Conservation (phyloP, 345 rosid genomes). For the Linum usitatissimum region DNA sequence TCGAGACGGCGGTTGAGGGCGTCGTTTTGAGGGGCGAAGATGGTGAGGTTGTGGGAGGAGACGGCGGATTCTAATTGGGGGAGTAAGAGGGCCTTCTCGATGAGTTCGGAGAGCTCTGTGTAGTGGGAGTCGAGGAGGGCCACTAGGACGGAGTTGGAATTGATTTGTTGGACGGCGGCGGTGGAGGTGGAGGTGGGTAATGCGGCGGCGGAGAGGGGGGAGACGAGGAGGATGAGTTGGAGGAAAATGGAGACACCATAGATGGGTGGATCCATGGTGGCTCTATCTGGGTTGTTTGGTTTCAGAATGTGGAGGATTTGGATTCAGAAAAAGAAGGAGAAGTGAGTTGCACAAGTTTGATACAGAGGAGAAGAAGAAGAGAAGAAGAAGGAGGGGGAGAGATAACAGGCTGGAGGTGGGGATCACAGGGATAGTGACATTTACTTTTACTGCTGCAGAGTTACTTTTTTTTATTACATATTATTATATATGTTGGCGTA, state of each 20-base stretch:
- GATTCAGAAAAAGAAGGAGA: background rate
- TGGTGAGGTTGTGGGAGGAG: slow-evolving; percentile 68
- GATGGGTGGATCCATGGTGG: slow-evolving; percentile 7
- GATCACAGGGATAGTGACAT: background rate
- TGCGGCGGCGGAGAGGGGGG: background rate
- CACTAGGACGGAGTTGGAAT: slow-evolving; percentile 82
- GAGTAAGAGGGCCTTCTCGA: slow-evolving; percentile 80
- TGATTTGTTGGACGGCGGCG: slow-evolving; percentile 37
- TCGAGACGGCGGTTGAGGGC: slow-evolving; percentile 76
- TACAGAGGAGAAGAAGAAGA: background rate
- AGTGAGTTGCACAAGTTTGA: background rate
- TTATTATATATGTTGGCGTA: too few relatives aligned
- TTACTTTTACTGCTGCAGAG: background rate
- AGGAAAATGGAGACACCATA: slow-evolving; percentile 8
- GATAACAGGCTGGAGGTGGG: background rate
- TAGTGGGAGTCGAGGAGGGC: slow-evolving; percentile 94
- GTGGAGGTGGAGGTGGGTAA: background rate
- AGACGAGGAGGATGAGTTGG: background rate
- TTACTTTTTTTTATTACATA: too few relatives aligned
- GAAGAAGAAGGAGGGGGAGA: background rate
- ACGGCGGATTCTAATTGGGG: slow-evolving; percentile 84
- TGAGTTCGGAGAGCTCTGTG: slow-evolving; percentile 77
- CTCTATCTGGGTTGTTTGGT: background rate
- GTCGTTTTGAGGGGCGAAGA: slow-evolving; percentile 82
- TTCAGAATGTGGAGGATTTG: background rate